Conservation (phyloP, 164 flowering plant species). For the Kalanchoe fedtschenkoi region DNA sequence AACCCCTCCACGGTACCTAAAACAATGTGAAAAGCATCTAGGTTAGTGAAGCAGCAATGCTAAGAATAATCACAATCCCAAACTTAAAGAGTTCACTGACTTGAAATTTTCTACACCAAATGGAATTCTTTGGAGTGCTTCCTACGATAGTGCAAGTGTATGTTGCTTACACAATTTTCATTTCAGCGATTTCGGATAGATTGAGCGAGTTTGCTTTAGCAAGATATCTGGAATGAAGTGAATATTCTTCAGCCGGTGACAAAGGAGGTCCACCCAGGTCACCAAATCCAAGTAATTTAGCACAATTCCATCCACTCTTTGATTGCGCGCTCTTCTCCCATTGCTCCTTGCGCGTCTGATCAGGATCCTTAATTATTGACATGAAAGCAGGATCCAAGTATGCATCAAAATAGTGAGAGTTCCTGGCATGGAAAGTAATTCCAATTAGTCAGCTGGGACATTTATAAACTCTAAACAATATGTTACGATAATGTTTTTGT, state of each 20-base stretch:
- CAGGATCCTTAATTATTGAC: conserved; percentile 94
- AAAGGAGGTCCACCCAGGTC: conserved; percentile 87
- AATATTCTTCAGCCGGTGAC: conserved; percentile 86
- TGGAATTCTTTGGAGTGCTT: too few species aligned
- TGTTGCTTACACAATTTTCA: conserved; percentile 89
- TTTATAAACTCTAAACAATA: neutral
- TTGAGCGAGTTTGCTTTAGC: conserved; percentile 89
- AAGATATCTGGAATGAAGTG: conserved; percentile 94
- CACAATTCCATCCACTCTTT: conserved; percentile 64
- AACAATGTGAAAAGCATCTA: conserved; percentile 5
- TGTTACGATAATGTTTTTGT: neutral
- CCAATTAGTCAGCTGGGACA: neutral
- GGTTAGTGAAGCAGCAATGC: neutral
- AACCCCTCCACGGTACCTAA: conserved; percentile 97
- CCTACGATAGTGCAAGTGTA: too few species aligned
- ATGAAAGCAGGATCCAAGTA: conserved; percentile 97
- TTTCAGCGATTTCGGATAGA: conserved; percentile 97
- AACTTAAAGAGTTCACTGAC: neutral
- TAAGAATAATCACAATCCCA: neutral
- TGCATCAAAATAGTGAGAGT: conserved; percentile 65
- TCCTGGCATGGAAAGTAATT: conserved; percentile 30
- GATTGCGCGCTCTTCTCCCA: conserved; percentile 86
- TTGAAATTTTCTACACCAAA: neutral
- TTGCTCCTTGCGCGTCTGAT: conserved; percentile 81
- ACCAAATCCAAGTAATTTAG: conserved; percentile 91